A percentile compares a stretch with the other conserved stretches of the same genome.
Conservation (phyloP, 2,329 filamentous ascomycete species). For the Diaporthe amygdali region DNA sequence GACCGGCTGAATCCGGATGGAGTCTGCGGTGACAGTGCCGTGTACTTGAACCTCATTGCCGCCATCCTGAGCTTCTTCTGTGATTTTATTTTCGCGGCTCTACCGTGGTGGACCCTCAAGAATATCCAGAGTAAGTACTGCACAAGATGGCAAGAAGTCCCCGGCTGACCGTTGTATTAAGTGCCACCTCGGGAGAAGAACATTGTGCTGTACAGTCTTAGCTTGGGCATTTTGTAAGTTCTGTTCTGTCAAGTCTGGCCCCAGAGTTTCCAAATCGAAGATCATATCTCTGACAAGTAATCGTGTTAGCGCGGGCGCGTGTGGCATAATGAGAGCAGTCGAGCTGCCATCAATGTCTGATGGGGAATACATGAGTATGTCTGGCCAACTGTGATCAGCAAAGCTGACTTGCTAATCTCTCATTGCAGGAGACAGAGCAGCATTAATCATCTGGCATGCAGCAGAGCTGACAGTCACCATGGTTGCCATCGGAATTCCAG, state of each 20-base stretch:
- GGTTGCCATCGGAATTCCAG: constrained; percentile 10
- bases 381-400: rapidly evolving
- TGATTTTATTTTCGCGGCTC: constrained; percentile 7
- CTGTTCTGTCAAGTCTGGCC: neutral
- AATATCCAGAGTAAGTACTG: neutral
- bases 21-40: neutral
- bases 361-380: constrained; percentile 15
- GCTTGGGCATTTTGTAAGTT: constrained; percentile 13
- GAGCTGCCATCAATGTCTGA: constrained; percentile 1
- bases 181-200: constrained; percentile 6
- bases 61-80: constrained; percentile 10
- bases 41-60: constrained; percentile 5
- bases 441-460: constrained; percentile 10
- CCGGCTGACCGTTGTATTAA: neutral
- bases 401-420: neutral
- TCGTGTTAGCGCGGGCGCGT: neutral
- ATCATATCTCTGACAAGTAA: neutral
- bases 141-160: neutral
- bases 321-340: constrained; percentile 14
- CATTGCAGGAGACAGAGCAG: neutral
- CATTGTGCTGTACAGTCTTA: constrained; percentile 10
- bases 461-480: constrained; percentile 15
- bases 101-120: constrained; percentile 4
- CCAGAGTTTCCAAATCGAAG: neutral
- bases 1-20: constrained; percentile 8